Percentiles rank a stretch among this genome's conserved stretches.
These are phyloP conservation scores for Gossypium schwendimanii DNA, from an alignment of 441 rosid genomes.

Conservation along the genomic window DNA sequence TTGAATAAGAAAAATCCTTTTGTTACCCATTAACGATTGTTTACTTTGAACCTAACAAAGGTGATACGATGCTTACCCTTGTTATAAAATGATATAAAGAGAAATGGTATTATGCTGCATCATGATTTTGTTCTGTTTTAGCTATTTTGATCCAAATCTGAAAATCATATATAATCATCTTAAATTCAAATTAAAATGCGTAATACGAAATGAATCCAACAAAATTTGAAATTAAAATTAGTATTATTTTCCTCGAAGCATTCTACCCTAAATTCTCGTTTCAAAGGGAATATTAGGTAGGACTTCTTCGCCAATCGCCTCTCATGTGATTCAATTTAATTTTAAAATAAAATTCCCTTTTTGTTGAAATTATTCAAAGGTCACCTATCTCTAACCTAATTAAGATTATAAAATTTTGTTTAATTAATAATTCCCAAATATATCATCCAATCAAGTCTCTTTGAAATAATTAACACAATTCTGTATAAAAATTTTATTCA, in stretches of 20 bases:
- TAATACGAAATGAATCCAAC: no score
- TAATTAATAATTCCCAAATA: background rate
- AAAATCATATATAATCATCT: no score
- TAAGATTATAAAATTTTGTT: background rate
- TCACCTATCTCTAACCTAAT: background rate
- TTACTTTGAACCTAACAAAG: conserved; percentile 16
- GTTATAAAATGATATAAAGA: background rate
- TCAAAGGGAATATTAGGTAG: background rate
- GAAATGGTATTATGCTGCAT: background rate
- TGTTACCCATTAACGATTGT: conserved; percentile 22
- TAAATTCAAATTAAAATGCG: no score
- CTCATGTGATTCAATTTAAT: background rate
- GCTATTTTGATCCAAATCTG: no score
- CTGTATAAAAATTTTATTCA: no score
- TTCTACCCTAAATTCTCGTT: background rate
- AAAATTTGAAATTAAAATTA: no score
- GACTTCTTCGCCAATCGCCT: background rate
- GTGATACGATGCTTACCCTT: conserved; percentile 9
- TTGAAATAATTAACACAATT: no score
- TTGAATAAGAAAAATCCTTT: conserved; percentile 29
- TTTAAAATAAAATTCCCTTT: background rate
- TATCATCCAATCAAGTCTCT: no score
- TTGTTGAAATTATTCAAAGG: background rate
- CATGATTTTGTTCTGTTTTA: background rate
- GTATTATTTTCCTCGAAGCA: background rate